Evolutionary conservation across 2,329 filamentous ascomycete species (phyloP).

Genomic region (Venturia oleaginea): DNA sequence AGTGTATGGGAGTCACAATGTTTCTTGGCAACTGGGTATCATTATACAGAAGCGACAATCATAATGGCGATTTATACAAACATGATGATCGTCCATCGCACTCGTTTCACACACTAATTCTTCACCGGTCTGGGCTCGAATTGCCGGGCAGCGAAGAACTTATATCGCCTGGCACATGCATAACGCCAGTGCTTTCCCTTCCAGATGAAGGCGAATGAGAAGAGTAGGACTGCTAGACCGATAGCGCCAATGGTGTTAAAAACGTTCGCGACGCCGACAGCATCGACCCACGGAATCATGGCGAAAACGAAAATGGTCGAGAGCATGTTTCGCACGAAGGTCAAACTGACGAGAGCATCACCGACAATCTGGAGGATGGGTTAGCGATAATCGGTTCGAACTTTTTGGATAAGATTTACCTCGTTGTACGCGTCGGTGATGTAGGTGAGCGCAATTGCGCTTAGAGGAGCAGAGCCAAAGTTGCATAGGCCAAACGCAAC

Average conservation of each 20-base stretch:
- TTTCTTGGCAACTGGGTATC: background rate
- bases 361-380: constrained; percentile 33
- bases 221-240: constrained; percentile 23
- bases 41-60: background rate
- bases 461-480: constrained; percentile 28
- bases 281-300: constrained; percentile 33
- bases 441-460: constrained; percentile 31
- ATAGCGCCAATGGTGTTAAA: constrained; percentile 30
- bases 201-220: constrained; percentile 16
- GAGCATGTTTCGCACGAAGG: constrained; percentile 37
- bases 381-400: constrained; percentile 14
- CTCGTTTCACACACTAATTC: background rate
- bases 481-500: constrained; percentile 31
- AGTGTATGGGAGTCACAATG: too few relatives aligned
- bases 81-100: background rate
- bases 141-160: constrained; percentile 1
- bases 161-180: background rate
- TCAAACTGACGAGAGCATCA: constrained; percentile 37
- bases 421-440: constrained; percentile 31
- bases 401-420: constrained; percentile 20
- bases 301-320: constrained; percentile 39
- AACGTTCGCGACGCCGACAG: constrained; percentile 32
- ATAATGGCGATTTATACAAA: background rate
- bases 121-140: background rate
- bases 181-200: constrained; percentile 17